These are phyloP conservation scores for Protomyces lactucae-debilis DNA, from an alignment of 1,139 yeast species.

Conservation along the genomic window DNA sequence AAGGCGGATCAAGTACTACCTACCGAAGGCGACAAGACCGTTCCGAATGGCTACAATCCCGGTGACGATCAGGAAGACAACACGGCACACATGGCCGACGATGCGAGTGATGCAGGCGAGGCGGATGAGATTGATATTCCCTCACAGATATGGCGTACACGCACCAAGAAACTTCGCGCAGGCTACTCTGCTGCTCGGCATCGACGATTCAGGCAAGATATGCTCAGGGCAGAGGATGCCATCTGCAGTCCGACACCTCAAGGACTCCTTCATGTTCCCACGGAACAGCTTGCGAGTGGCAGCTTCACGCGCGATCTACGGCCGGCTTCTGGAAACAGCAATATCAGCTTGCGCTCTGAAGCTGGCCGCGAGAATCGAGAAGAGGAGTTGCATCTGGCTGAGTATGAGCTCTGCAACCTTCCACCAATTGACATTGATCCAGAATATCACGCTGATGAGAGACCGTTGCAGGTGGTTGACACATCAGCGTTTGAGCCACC, in stretches of 20 bases:
- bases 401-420: conserved; percentile 5
- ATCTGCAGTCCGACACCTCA: background rate
- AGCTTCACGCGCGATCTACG: conserved; percentile 1
- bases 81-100: background rate
- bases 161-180: conserved; percentile 18
- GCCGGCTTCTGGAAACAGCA: background rate
- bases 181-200: conserved; percentile 18
- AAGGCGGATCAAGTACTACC: background rate
- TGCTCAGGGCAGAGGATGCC: conserved; percentile 11
- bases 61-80: conserved; percentile 1
- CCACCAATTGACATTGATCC: background rate
- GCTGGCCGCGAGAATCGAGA: conserved; percentile 1
- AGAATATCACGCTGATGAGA: background rate
- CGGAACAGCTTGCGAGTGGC: background rate
- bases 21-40: conserved; percentile 10
- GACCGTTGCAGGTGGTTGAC: background rate
- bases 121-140: conserved; percentile 7
- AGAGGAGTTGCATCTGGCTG: conserved; percentile 11
- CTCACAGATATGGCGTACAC: conserved; percentile 21
- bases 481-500: conserved; percentile 2
- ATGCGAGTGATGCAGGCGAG: conserved; percentile 14
- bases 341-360: background rate
- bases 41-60: background rate
- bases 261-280: background rate
- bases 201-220: conserved; percentile 6